Evolutionary conservation across 148 eudicot genomes (phyloP).

Genomic region (Cornus florida): DNA sequence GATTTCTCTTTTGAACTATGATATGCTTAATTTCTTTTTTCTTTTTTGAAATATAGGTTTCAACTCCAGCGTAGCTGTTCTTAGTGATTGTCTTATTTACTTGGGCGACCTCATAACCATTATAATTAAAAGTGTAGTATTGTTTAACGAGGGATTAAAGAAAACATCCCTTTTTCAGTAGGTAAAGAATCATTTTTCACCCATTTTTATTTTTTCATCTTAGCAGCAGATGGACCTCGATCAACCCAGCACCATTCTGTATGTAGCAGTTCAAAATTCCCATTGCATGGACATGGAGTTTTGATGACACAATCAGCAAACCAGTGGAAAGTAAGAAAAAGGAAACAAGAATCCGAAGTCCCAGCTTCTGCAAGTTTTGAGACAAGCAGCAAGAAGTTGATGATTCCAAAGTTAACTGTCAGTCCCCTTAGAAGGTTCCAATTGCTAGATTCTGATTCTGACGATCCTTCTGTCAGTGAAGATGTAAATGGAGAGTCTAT

Average conservation of each 20-base stretch:
- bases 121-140: background rate
- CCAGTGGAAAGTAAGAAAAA: constrained; percentile 27
- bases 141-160: background rate
- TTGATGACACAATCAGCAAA: constrained; percentile 49
- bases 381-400: constrained; percentile 33
- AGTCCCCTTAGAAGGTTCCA: constrained; percentile 88
- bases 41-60: too few species aligned
- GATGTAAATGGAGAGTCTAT: constrained; percentile 17
- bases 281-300: constrained; percentile 53
- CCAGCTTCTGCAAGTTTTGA: constrained; percentile 36
- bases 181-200: background rate
- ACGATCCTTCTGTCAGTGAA: constrained; percentile 41
- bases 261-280: constrained; percentile 75
- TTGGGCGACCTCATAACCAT: background rate
- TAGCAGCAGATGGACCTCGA: constrained; percentile 30
- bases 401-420: constrained; percentile 45
- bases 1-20: too few species aligned
- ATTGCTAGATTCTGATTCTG: constrained; percentile 81
- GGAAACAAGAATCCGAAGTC: constrained; percentile 35
- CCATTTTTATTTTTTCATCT: background rate
- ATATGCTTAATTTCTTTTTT: too few species aligned
- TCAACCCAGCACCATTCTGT: constrained; percentile 42
- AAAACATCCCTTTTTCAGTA: background rate
- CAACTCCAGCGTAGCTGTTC: background rate
- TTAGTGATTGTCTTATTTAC: background rate